Percentiles rank a stretch among this genome's conserved stretches.
These are phyloP conservation scores for Pseudogymnoascus sp. DNA, from an alignment of 2,329 filamentous ascomycete genomes.

Conservation along the genomic window DNA sequence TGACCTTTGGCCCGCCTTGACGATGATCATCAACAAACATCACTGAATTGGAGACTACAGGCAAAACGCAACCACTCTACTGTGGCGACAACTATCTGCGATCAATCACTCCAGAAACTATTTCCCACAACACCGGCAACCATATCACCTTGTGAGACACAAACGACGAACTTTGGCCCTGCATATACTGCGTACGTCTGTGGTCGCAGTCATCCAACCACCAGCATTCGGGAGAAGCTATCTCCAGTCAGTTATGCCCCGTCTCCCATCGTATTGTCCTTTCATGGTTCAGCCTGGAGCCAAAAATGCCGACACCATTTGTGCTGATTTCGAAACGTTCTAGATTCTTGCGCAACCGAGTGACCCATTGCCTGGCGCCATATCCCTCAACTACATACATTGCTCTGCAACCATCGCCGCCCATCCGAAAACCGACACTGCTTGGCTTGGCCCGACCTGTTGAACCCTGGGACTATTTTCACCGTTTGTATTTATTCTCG, in stretches of 20 bases:
- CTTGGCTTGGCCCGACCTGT: not conserved
- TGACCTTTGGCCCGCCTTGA: conserved; percentile 5
- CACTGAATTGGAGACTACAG: not conserved
- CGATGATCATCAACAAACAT: conserved; percentile 9
- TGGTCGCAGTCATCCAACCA: conserved; percentile 3
- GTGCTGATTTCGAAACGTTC: not conserved
- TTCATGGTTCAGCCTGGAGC: not conserved
- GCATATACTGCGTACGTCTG: not conserved
- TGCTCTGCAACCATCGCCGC: not conserved
- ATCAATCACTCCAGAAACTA: conserved; percentile 6
- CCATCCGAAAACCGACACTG: not conserved
- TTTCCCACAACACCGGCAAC: not conserved
- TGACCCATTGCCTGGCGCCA: not conserved
- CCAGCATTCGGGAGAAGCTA: not conserved
- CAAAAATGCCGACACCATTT: not conserved
- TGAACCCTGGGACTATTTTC: not conserved
- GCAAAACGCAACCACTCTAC: conserved; percentile 6
- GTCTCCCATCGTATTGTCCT: not conserved
- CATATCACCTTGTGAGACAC: not conserved
- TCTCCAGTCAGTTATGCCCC: not conserved
- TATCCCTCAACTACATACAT: not conserved
- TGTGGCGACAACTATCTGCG: not conserved
- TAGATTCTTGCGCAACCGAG: not conserved
- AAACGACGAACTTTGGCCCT: not conserved
- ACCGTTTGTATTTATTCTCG: not conserved